A percentile compares a stretch with the other conserved stretches of the same genome.
Evolutionary conservation across 257 asterid genomes (phyloP).

Genomic region (Plectranthus barbatus): DNA sequence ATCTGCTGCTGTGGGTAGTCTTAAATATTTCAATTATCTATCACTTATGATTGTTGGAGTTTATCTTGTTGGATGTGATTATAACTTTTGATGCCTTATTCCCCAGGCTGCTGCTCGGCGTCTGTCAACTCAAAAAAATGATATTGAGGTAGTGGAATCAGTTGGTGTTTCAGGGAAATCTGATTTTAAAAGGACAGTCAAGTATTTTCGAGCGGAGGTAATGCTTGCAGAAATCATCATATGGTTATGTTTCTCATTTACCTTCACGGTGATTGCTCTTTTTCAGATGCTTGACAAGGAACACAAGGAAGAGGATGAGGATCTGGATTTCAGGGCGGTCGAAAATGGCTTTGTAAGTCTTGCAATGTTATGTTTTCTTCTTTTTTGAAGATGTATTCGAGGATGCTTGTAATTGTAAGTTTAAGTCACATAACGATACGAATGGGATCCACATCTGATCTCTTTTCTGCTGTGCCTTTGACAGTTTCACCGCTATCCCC

Average conservation of each 20-base stretch:
- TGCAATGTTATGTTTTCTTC: too few relatives aligned
- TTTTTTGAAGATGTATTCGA: too few relatives aligned
- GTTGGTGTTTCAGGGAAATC: slow-evolving; percentile 83
- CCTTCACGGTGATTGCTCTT: not conserved
- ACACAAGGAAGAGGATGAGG: slow-evolving; percentile 54
- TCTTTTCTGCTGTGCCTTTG: too few relatives aligned
- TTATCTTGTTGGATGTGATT: too few relatives aligned
- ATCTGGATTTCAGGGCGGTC: slow-evolving; percentile 77
- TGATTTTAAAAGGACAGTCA: slow-evolving; percentile 49
- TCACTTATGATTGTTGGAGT: too few relatives aligned
- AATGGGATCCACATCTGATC: too few relatives aligned
- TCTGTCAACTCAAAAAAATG: slow-evolving; percentile 65
- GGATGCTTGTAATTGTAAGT: too few relatives aligned
- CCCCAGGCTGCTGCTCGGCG: slow-evolving; percentile 99
- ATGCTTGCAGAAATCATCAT: not conserved
- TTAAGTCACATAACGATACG: too few relatives aligned
- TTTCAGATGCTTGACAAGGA: slow-evolving; percentile 70
- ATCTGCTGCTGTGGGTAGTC: slow-evolving; percentile 87
- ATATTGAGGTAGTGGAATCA: slow-evolving; percentile 81
- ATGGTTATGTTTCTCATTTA: not conserved
- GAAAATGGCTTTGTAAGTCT: slow-evolving; percentile 87
- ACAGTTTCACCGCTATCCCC: too few relatives aligned
- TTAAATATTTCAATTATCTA: not conserved
- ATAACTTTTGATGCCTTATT: not conserved
- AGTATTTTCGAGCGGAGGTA: slow-evolving; percentile 85